phyloP scores from a whole-genome alignment of 2,329 filamentous ascomycete species.

The Tricladium varicosporioides region DNA sequence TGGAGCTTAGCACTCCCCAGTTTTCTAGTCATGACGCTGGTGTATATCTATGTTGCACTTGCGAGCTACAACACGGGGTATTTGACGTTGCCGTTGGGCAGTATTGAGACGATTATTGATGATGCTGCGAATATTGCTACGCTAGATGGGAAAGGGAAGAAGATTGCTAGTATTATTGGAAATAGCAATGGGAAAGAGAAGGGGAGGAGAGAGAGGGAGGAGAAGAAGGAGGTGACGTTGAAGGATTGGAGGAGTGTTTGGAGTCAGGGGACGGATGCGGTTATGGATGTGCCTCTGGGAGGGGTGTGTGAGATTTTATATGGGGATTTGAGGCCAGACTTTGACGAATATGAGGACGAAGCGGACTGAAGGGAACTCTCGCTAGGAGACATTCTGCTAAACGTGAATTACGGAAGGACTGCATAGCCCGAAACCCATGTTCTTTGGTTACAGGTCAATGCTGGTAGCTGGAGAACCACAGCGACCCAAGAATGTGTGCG shows the following conservation, averaged over 20 bases:
- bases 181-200: conserved; percentile 28
- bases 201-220: conserved; percentile 36
- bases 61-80: conserved; percentile 88
- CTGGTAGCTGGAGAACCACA: too few species aligned
- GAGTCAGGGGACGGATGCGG: conserved; percentile 92
- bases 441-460: too few species aligned
- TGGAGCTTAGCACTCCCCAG: conserved; percentile 92
- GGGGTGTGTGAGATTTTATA: conserved; percentile 95
- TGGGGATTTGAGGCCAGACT: conserved; percentile 52
- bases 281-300: conserved; percentile 93
- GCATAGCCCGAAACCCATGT: too few species aligned
- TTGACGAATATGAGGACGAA: conserved; percentile 18
- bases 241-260: conserved; percentile 77
- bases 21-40: conserved; percentile 81
- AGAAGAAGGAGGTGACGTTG: conserved; percentile 9
- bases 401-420: too few species aligned
- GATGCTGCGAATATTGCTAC: conserved; percentile 83
- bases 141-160: conserved; percentile 67
- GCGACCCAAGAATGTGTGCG: too few species aligned
- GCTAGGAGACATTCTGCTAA: too few species aligned
- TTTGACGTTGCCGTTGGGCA: conserved; percentile 75
- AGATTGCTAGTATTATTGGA: conserved; percentile 32
- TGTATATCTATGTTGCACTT: conserved; percentile 93
- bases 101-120: conserved; percentile 88
- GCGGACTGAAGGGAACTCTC: too few species aligned